Base-by-base conservation (phyloP, 768 basidiomycete species). In the Cystoderma amianthinum region DNA sequence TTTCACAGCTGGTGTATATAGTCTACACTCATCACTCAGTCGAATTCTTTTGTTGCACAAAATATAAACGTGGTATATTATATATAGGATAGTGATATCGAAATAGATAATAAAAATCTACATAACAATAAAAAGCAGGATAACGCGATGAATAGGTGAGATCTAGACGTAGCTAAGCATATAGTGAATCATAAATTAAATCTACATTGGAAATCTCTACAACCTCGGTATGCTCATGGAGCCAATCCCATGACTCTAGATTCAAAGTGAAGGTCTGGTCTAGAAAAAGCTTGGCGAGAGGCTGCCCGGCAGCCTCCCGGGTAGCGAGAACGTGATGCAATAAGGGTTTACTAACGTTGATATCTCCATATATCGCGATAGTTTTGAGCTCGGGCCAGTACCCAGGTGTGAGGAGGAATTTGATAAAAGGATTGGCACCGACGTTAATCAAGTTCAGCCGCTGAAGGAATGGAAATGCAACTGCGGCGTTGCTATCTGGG, bases 221-320 rank as follows among this genome's bases (percentile, higher is more conserved):
- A 12, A 53, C 38, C 15, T 56, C 47, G 10, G 55, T 54, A 10
- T 48, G 48, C 22, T 50, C 55, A 23, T 50, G 42, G 13, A 62
- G 28, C 57, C 57, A 62, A 18, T 45, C 43, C 54, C 54, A 59
- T 2, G 53, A 58, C 13, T 60, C 57, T n/a, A 17, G 13, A 42
- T 62, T 59, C 24, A 5, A 32, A 3, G 38, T 30, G 32, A 59
- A 54, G 18, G 42, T 33, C 2, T 38, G 32, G 43, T 60, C 60
- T 16, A 62, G 40, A 32, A 33, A 49, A 6, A 62, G 39, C 38
- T 32, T 48, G 36, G 21, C 19, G 13, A 60, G 22, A 3, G 59
- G 55, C 2, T 23, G 32, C 4, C 51, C 51, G 12, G 46, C 22
- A 5, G 34, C 32, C 24, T 46, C 39, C 11, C 58, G 54, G 10